Evolutionary conservation across 192 early-diverging fungal species (phyloP).

Genomic region (Backusella morwellensis): DNA sequence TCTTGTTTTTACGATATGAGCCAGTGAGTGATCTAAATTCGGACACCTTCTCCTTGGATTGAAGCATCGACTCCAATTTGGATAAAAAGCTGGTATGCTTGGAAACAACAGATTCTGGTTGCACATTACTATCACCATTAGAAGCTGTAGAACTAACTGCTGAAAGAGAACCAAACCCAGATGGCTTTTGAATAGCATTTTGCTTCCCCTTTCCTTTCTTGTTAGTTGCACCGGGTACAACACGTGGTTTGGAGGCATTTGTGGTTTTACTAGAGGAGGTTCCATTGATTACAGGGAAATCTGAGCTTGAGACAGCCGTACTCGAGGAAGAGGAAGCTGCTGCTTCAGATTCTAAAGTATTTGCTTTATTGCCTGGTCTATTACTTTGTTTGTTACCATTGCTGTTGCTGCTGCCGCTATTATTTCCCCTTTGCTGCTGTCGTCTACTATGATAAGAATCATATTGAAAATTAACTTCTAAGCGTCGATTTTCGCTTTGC

Average conservation of each 20-base stretch:
- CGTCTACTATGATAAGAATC: slow-evolving; percentile 4
- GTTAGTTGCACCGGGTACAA: background rate
- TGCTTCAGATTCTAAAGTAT: background rate
- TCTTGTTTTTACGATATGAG: slow-evolving; percentile 41
- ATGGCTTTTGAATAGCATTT: slow-evolving; percentile 5
- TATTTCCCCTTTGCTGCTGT: slow-evolving; percentile 4
- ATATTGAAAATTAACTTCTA: slow-evolving; percentile 34
- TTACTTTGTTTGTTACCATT: background rate
- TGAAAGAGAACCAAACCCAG: slow-evolving; percentile 8
- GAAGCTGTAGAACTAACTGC: background rate
- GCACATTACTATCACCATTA: background rate
- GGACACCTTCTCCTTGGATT: slow-evolving; percentile 31
- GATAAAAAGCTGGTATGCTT: slow-evolving; percentile 41
- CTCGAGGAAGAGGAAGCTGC: background rate
- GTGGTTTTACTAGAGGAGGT: background rate
- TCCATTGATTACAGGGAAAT: slow-evolving; percentile 13
- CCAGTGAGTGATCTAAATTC: slow-evolving; percentile 51
- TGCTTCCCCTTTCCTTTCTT: slow-evolving; percentile 10
- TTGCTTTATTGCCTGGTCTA: background rate
- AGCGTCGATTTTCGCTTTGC: slow-evolving; percentile 29
- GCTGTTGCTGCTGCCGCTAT: background rate
- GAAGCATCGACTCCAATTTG: slow-evolving; percentile 35
- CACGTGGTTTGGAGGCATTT: background rate
- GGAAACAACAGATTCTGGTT: background rate
- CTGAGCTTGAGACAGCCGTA: background rate